Percentiles rank a stretch among this genome's conserved stretches.
Conservation (phyloP, 495 filamentous ascomycete species). For the Tuber borchii region DNA sequence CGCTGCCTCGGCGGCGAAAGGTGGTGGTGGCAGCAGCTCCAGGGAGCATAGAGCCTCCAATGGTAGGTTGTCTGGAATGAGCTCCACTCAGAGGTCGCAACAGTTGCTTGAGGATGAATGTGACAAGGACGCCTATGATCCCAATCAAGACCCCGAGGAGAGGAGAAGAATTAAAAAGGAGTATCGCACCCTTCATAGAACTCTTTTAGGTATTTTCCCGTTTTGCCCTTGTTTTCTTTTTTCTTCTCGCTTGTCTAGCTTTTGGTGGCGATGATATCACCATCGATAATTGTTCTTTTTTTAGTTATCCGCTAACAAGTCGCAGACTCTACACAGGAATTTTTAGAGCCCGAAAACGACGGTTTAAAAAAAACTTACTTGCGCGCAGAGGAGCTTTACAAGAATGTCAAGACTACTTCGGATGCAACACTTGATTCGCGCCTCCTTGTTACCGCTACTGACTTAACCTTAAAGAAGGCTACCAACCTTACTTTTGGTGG, state of each 20-base stretch:
- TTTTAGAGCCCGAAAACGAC: slow-evolving; percentile 53
- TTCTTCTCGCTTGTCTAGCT: background rate
- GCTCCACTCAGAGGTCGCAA: slow-evolving; percentile 35
- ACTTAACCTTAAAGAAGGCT: slow-evolving; percentile 66
- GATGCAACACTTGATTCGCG: slow-evolving; percentile 89
- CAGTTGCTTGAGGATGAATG: slow-evolving; percentile 39
- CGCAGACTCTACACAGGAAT: slow-evolving; percentile 62
- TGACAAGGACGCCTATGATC: slow-evolving; percentile 64
- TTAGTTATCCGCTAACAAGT: slow-evolving; percentile 14
- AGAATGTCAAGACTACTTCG: slow-evolving; percentile 76
- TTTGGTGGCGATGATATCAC: background rate
- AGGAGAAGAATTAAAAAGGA: slow-evolving; percentile 62
- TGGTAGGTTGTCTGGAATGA: slow-evolving; percentile 20
- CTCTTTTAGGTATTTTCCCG: slow-evolving; percentile 54
- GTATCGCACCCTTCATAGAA: slow-evolving; percentile 59
- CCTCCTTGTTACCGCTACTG: slow-evolving; percentile 68
- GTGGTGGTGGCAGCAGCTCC: slow-evolving; percentile 7
- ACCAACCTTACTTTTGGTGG: slow-evolving; percentile 55
- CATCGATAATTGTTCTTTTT: slow-evolving; percentile 8
- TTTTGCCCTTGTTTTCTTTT: background rate
- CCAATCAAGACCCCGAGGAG: slow-evolving; percentile 77
- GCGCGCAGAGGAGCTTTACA: slow-evolving; percentile 58
- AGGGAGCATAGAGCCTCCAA: slow-evolving; percentile 9
- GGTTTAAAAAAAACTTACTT: slow-evolving; percentile 58
- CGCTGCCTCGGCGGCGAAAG: slow-evolving; percentile 16